These are phyloP conservation scores for Laguncularia racemosa DNA, from an alignment of 345 rosid species.

Conservation along the genomic window DNA sequence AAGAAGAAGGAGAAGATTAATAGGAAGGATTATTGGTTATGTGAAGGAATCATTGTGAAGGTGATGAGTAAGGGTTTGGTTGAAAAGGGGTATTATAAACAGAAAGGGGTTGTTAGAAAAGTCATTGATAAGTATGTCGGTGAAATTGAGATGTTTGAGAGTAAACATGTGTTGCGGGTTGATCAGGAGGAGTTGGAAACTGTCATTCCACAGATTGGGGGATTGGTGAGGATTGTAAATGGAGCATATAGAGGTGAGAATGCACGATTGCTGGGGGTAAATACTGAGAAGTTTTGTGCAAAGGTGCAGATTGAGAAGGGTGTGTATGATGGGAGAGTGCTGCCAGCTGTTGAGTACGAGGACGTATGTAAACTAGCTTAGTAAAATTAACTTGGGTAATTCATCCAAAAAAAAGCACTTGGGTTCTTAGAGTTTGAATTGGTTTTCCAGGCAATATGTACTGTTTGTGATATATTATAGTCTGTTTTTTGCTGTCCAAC, in stretches of 20 bases:
- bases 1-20: slow-evolving; percentile 70
- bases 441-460: no score
- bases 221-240: slow-evolving; percentile 72
- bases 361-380: slow-evolving; percentile 73
- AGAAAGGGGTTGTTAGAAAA: slow-evolving; percentile 73
- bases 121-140: slow-evolving; percentile 85
- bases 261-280: slow-evolving; percentile 71
- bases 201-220: slow-evolving; percentile 83
- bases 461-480: no score
- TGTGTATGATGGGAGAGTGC: slow-evolving; percentile 79
- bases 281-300: slow-evolving; percentile 78
- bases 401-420: no score
- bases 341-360: slow-evolving; percentile 76
- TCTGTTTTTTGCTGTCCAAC: no score
- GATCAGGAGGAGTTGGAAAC: slow-evolving; percentile 98
- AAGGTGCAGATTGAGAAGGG: slow-evolving; percentile 92
- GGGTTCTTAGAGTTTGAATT: no score
- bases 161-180: slow-evolving; percentile 69
- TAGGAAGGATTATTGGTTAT: slow-evolving; percentile 87
- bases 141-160: slow-evolving; percentile 78
- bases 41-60: slow-evolving; percentile 76
- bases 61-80: slow-evolving; percentile 82
- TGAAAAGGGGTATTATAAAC: slow-evolving; percentile 81
- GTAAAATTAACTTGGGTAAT: no score
- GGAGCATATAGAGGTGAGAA: slow-evolving; percentile 80